Evolutionary conservation across 441 rosid genomes (phyloP).

Genomic region (Corymbia citriodora): DNA sequence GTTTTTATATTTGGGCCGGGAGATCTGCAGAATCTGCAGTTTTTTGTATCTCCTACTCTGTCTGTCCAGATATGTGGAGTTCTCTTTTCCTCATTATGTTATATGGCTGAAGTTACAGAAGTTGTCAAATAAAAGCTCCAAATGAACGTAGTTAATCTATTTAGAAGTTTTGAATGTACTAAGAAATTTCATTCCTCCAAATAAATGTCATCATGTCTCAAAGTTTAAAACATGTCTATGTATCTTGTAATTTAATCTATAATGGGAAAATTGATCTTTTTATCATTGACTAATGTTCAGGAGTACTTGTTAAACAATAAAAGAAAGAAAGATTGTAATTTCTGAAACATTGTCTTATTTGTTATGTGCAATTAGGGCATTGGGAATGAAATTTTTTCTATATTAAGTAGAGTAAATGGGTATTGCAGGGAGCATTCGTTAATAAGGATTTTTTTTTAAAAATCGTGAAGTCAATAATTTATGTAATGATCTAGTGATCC

Average conservation of each 20-base stretch:
- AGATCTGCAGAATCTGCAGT: neutral
- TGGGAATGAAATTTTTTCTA: neutral
- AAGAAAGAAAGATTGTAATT: neutral
- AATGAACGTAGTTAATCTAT: neutral
- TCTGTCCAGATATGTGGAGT: neutral
- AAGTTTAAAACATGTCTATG: neutral
- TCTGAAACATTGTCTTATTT: neutral
- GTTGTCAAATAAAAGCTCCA: neutral
- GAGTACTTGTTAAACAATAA: neutral
- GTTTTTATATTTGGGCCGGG: neutral
- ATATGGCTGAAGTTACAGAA: neutral
- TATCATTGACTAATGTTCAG: neutral
- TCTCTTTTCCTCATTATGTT: neutral
- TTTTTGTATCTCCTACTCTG: neutral
- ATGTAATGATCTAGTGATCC: neutral
- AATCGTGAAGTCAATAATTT: neutral
- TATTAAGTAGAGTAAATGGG: neutral
- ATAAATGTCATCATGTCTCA: neutral
- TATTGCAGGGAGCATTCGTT: neutral
- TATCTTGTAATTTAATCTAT: neutral
- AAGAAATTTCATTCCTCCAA: neutral
- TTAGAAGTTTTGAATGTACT: neutral
- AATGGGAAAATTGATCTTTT: neutral
- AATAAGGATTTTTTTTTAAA: neutral
- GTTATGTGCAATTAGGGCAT: neutral